These are phyloP conservation scores for Starmerella vaccinii DNA, from an alignment of 805 yeast species.

Conservation along the genomic window DNA sequence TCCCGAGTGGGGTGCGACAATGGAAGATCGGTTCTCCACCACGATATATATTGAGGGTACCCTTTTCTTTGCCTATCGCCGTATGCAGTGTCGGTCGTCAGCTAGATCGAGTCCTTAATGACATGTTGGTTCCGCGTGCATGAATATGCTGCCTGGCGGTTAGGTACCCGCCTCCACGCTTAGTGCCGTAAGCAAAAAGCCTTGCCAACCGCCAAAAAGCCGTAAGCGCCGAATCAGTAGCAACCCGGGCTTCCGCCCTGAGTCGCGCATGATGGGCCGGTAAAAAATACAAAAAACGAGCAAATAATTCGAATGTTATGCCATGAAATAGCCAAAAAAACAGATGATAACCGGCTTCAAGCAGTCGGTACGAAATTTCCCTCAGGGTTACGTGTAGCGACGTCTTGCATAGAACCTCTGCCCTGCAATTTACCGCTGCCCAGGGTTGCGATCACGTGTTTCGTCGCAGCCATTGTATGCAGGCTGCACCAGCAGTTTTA, in stretches of 20 bases:
- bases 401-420: not conserved
- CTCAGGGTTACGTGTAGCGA: not conserved
- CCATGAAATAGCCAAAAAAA: not conserved
- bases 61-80: slow-evolving; percentile 8
- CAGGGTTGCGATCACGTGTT: not conserved
- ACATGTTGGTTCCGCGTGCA: slow-evolving; percentile 1
- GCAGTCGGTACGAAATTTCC: not conserved
- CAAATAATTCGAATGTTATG: too few relatives aligned
- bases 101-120: not conserved
- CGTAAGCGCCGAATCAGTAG: not conserved
- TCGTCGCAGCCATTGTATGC: not conserved
- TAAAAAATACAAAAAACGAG: not conserved
- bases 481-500: slow-evolving; percentile 2
- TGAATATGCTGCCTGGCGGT: not conserved
- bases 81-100: slow-evolving; percentile 3
- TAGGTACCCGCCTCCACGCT: slow-evolving; percentile 3
- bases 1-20: slow-evolving; percentile 1
- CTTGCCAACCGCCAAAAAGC: not conserved
- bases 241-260: too few relatives aligned
- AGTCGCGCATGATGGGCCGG: not conserved
- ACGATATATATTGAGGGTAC: not conserved
- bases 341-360: too few relatives aligned
- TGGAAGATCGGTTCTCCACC: not conserved
- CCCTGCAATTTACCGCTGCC: not conserved
- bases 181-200: not conserved